phyloP scores from a whole-genome alignment of 768 basidiomycete species.

The Lentinus brumalis region DNA sequence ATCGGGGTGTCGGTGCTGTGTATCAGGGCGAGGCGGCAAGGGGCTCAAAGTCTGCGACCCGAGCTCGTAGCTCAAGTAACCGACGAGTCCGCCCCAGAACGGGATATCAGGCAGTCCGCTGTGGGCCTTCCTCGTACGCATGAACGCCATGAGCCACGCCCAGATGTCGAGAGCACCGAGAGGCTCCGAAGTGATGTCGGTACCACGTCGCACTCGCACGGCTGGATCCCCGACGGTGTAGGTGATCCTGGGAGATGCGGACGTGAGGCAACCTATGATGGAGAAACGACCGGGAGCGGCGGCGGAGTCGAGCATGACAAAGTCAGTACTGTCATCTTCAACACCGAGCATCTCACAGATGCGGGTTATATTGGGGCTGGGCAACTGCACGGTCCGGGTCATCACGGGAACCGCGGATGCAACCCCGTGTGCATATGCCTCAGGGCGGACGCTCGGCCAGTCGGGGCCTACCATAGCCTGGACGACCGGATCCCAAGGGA shows the following conservation, averaged over 20 bases:
- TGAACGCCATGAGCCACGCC: slow-evolving; percentile 75
- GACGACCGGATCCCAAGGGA: slow-evolving; percentile 44
- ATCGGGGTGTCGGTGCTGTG: slow-evolving; percentile 54
- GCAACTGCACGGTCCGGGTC: slow-evolving; percentile 45
- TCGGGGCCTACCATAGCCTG: slow-evolving; percentile 45
- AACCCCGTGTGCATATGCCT: not conserved
- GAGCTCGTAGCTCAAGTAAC: slow-evolving; percentile 79
- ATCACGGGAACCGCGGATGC: slow-evolving; percentile 32
- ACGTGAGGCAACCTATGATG: slow-evolving; percentile 64
- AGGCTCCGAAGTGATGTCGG: slow-evolving; percentile 37
- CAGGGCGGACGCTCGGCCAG: slow-evolving; percentile 53
- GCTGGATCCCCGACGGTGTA: slow-evolving; percentile 53
- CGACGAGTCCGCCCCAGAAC: slow-evolving; percentile 85
- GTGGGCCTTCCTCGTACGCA: slow-evolving; percentile 50
- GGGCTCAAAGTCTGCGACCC: slow-evolving; percentile 61
- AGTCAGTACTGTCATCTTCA: slow-evolving; percentile 56
- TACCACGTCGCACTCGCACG: slow-evolving; percentile 48
- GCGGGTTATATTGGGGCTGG: slow-evolving; percentile 42
- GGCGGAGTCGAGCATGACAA: slow-evolving; percentile 76
- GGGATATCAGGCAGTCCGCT: slow-evolving; percentile 58
- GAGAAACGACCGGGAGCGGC: slow-evolving; percentile 74
- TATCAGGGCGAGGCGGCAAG: slow-evolving; percentile 31
- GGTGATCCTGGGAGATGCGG: slow-evolving; percentile 57
- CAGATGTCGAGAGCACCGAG: slow-evolving; percentile 62
- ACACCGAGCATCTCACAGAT: slow-evolving; percentile 69